Percentiles rank a stretch among this genome's conserved stretches.
phyloP scores from a whole-genome alignment of 1,284 basidiomycete genomes.

The Amylostereum chailletii region DNA sequence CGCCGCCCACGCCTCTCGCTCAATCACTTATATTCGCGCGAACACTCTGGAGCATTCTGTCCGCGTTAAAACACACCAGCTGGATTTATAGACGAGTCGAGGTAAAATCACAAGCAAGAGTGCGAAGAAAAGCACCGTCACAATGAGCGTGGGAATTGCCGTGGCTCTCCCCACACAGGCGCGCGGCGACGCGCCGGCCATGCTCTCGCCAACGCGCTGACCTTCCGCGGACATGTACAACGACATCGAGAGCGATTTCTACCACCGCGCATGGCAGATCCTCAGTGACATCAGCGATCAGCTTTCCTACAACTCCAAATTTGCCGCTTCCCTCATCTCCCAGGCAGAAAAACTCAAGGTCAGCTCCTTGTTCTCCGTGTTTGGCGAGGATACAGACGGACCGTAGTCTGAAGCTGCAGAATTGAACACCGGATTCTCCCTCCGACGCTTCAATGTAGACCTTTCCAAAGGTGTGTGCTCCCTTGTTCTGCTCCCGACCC shows the following conservation, averaged over 20 bases:
- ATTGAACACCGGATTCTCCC: constrained; percentile 69
- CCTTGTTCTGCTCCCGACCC: not conserved
- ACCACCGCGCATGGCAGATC: constrained; percentile 69
- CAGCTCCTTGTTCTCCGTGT: constrained; percentile 12
- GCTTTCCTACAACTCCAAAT: constrained; percentile 77
- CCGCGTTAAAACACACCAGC: too few species aligned
- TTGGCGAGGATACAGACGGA: constrained; percentile 6
- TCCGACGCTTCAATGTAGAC: constrained; percentile 91
- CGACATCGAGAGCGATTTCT: constrained; percentile 57
- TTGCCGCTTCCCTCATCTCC: constrained; percentile 63
- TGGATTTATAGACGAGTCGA: too few species aligned
- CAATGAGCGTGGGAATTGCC: too few species aligned
- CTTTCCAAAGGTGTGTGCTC: constrained; percentile 67
- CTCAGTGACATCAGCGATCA: constrained; percentile 82
- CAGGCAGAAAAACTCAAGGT: constrained; percentile 82
- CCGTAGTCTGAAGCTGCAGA: constrained; percentile 73
- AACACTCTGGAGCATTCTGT: too few species aligned
- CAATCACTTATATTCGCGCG: too few species aligned
- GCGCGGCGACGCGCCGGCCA: too few species aligned
- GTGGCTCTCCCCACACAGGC: too few species aligned
- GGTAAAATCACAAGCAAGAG: too few species aligned
- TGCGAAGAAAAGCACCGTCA: too few species aligned
- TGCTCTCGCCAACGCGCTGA: constrained; percentile 1
- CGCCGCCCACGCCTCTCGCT: too few species aligned
- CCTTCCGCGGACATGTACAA: constrained; percentile 19